Conservation (phyloP, 495 filamentous ascomycete genomes). For the Xylaria cubensis region DNA sequence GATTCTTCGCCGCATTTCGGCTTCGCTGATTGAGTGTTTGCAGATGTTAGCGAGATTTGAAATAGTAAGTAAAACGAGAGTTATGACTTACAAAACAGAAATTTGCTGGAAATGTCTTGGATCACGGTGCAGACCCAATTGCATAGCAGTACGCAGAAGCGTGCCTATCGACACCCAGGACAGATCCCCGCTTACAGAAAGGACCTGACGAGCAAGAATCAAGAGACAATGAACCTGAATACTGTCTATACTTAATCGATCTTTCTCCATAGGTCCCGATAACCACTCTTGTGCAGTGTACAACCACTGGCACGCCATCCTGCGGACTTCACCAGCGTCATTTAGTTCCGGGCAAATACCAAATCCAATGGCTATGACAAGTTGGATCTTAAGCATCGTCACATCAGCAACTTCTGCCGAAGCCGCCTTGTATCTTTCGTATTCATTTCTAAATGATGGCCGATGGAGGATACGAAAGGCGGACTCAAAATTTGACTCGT, state of each 20-base stretch:
- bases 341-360: conserved; percentile 48
- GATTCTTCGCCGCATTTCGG: conserved; percentile 66
- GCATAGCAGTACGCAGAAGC: conserved; percentile 33
- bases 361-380: conserved; percentile 60
- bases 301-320: conserved; percentile 59
- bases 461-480: conserved; percentile 12
- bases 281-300: conserved; percentile 62
- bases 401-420: not conserved
- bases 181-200: conserved; percentile 54
- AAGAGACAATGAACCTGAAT: conserved; percentile 57
- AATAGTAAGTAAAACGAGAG: no score
- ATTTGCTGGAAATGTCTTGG: conserved; percentile 30
- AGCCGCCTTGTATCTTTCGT: not conserved
- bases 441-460: conserved; percentile 6
- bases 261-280: conserved; percentile 51
- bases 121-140: conserved; percentile 39
- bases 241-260: conserved; percentile 52
- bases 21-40: not conserved
- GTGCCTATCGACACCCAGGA: conserved; percentile 35
- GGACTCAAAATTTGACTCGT: not conserved
- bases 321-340: conserved; percentile 42
- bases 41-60: not conserved
- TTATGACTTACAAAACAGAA: conserved; percentile 39
- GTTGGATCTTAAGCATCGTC: conserved; percentile 54
- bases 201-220: conserved; percentile 53